Conservation (phyloP, 768 basidiomycete species). For the Panaeolus papilionaceus region DNA sequence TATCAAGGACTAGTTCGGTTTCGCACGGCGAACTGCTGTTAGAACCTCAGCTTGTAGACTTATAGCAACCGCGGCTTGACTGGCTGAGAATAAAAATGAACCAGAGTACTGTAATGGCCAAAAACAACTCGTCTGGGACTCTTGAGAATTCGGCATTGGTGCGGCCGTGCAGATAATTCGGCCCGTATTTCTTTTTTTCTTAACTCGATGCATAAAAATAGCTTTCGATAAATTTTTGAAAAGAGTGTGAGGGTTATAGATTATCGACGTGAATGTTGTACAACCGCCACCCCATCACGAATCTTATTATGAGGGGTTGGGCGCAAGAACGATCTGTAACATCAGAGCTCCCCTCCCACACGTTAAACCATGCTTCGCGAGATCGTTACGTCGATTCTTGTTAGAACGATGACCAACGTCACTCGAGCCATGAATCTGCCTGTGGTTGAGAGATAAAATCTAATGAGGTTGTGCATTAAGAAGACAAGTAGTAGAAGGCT, state of each 20-base stretch:
- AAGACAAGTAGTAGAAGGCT: conserved; percentile 18
- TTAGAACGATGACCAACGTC: conserved; percentile 68
- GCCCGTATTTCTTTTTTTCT: not conserved
- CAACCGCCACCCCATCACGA: not conserved
- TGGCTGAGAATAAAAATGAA: not conserved
- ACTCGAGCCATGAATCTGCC: conserved; percentile 40
- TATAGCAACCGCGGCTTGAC: not conserved
- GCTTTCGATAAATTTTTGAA: not conserved
- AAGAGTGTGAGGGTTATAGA: conserved; percentile 1
- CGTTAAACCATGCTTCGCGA: conserved; percentile 73
- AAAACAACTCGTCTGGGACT: not conserved
- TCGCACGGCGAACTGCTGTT: not conserved
- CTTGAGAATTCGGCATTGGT: not conserved
- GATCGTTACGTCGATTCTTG: conserved; percentile 80
- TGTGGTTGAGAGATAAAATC: conserved; percentile 24
- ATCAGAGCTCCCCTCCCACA: conserved; percentile 56
- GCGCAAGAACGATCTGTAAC: conserved; percentile 21
- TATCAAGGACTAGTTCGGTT: not conserved
- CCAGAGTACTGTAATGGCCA: not conserved
- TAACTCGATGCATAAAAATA: conserved; percentile 2
- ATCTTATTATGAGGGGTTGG: not conserved
- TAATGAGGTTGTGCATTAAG: conserved; percentile 15
- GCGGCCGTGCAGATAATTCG: conserved; percentile 9
- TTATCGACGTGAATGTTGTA: conserved; percentile 7
- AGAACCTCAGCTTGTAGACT: too few relatives aligned